Base-by-base conservation (phyloP, 2,329 filamentous ascomycete species). In the Sordariomycetes sp. region DNA sequence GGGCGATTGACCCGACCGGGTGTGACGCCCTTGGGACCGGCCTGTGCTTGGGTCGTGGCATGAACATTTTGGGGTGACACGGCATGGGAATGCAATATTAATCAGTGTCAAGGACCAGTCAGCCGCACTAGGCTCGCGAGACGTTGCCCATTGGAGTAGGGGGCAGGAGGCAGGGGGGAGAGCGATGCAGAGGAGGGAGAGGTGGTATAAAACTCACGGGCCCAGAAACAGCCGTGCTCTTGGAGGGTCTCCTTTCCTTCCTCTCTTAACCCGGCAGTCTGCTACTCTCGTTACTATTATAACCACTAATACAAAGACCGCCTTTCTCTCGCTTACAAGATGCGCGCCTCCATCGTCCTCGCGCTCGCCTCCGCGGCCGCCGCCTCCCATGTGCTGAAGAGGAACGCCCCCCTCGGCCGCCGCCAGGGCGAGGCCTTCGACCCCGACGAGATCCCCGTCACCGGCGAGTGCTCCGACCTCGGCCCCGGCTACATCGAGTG, bases 361-460 rank as follows among this genome's bases (percentile, higher is more conserved):
- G 55, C 55, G 43, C 40, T 48, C 43, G 28, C 25, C 40, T 51
- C 55, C 28, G 18, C 25, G 1, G 46, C 46, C 55, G 28, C 25
- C 6, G 24, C 43, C 24, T 25, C 22, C 22, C 18, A 24, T 22
- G 40, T 51, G 1, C 18, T 34, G 18, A 25, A 24, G 11, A 34
- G 43, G 24, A 22, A 20, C 43, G 16, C 18, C 55, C 11, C 25
- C n/a, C 18, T 50, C 22, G 34, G 22, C 25, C 55, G 55, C 25
- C 55, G 55, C 7, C 55, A 55, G 54, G 55, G 55, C 7, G 43
- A 55, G 54, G 55, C 55, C 22, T 57, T 57, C 25, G 55, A 57
- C 20, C 55, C 55, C 24, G 55, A 51, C 8, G 55, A 57, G 43
- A 24, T 18, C 12, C 51, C 25, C 10, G 18, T 48, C 43, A 16